Evolutionary conservation across 306 rosid species (phyloP).

Genomic region (Clitoria ternatea): DNA sequence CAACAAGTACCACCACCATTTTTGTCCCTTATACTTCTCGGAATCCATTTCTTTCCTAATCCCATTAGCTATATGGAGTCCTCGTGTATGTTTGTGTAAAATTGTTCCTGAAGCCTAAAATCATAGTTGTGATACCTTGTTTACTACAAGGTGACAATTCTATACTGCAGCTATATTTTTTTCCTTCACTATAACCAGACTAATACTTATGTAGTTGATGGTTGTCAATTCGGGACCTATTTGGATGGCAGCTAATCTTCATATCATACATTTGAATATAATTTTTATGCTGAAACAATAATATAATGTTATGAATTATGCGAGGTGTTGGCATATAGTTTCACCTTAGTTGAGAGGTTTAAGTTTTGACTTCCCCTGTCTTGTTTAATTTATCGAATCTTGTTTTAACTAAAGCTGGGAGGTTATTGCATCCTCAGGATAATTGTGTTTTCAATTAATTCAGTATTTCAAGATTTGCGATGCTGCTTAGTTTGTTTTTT

Average conservation of each 20-base stretch:
- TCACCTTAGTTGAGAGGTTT: background rate
- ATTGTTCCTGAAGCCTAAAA: slow-evolving; percentile 3
- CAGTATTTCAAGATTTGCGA: background rate
- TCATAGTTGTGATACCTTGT: background rate
- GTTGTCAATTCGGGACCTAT: background rate
- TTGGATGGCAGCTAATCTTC: slow-evolving; percentile 3
- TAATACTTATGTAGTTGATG: background rate
- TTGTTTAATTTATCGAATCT: background rate
- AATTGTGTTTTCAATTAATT: background rate
- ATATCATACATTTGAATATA: background rate
- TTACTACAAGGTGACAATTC: background rate
- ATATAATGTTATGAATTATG: background rate
- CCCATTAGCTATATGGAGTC: background rate
- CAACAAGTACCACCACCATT: background rate
- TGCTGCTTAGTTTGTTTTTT: background rate
- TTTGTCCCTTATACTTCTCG: background rate
- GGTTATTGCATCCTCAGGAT: background rate
- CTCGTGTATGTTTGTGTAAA: background rate
- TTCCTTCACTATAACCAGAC: background rate
- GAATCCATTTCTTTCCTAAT: slow-evolving; percentile 5
- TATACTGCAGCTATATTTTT: background rate
- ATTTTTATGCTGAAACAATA: background rate
- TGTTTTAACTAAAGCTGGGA: background rate
- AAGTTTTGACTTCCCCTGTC: background rate
- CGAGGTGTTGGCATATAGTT: background rate